A percentile compares a stretch with the other conserved stretches of the same genome.
phyloP scores from a whole-genome alignment of 371 early-diverging fungal species.

The Circinella umbellata region DNA sequence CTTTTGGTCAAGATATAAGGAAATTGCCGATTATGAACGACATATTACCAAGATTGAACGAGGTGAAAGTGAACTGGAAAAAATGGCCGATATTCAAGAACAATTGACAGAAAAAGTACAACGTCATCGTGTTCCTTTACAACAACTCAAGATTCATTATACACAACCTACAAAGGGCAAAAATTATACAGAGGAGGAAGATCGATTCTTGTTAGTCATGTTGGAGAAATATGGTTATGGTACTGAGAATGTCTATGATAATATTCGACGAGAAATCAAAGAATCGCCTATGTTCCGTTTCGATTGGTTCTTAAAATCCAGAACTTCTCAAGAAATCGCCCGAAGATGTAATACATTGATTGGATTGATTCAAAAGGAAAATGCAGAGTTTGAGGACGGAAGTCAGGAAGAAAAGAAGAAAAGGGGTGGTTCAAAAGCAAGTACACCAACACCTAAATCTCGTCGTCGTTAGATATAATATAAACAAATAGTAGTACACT shows the following conservation, averaged over 20 bases:
- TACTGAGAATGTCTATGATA: slow-evolving; percentile 91
- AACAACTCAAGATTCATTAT: slow-evolving; percentile 88
- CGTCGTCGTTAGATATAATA: slow-evolving; percentile 18
- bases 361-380: slow-evolving; percentile 68
- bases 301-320: slow-evolving; percentile 97
- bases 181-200: slow-evolving; percentile 95
- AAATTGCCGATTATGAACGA: slow-evolving; percentile 83
- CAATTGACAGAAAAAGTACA: slow-evolving; percentile 74
- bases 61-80: slow-evolving; percentile 83
- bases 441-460: slow-evolving; percentile 18
- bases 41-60: slow-evolving; percentile 86
- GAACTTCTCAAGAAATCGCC: slow-evolving; percentile 83
- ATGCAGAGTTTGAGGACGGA: slow-evolving; percentile 48
- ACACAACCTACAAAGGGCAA: slow-evolving; percentile 83
- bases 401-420: slow-evolving; percentile 43
- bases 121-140: slow-evolving; percentile 78
- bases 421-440: slow-evolving; percentile 20
- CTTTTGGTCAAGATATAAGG: slow-evolving; percentile 89
- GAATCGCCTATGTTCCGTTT: slow-evolving; percentile 89
- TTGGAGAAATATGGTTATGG: slow-evolving; percentile 90
- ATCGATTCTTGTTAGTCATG: slow-evolving; percentile 91
- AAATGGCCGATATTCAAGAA: slow-evolving; percentile 83
- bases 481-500: too few species aligned
- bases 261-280: slow-evolving; percentile 86
- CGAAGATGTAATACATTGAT: slow-evolving; percentile 84